Percentiles rank a stretch among this genome's conserved stretches.
phyloP scores from a whole-genome alignment of 371 early-diverging fungal species.

The Cokeromyces recurvatus region DNA sequence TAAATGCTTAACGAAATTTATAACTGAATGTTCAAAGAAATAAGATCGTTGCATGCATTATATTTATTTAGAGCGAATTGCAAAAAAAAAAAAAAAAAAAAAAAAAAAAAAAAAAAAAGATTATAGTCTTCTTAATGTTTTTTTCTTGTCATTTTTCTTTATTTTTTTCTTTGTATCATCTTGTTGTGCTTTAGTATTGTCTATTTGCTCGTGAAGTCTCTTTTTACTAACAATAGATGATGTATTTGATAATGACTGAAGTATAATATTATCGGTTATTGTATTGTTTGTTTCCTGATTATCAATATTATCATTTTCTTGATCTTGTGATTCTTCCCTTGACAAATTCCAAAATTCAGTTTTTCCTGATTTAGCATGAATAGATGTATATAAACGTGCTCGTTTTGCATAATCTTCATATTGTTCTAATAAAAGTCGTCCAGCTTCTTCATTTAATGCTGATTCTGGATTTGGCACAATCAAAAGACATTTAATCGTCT shows the following conservation, averaged over 20 bases:
- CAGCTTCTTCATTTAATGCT: constrained; percentile 92
- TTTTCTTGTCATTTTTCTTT: no score
- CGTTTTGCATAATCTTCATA: constrained; percentile 79
- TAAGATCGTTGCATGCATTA: no score
- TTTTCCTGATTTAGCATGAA: constrained; percentile 64
- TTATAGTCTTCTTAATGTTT: no score
- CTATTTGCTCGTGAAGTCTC: background rate
- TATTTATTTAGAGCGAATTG: no score
- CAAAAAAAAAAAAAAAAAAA: background rate
- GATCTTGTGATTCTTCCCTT: constrained; percentile 2
- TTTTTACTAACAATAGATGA: background rate
- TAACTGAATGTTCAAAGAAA: constrained; percentile 20
- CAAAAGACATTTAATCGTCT: constrained; percentile 87
- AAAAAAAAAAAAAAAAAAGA: no score
- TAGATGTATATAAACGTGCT: constrained; percentile 69
- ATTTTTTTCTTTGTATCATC: constrained; percentile 20
- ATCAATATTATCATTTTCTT: constrained; percentile 2
- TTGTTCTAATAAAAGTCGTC: constrained; percentile 76
- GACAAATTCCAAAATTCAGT: constrained; percentile 17
- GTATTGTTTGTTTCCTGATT: constrained; percentile 3
- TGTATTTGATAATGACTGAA: constrained; percentile 1
- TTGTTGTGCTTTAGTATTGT: constrained; percentile 3
- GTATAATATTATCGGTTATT: background rate
- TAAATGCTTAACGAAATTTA: constrained; percentile 26
- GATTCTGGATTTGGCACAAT: constrained; percentile 94